These are phyloP conservation scores for Symbiodinium natans DNA, from an alignment of 73 alveolate genomes.

Conservation along the genomic window DNA sequence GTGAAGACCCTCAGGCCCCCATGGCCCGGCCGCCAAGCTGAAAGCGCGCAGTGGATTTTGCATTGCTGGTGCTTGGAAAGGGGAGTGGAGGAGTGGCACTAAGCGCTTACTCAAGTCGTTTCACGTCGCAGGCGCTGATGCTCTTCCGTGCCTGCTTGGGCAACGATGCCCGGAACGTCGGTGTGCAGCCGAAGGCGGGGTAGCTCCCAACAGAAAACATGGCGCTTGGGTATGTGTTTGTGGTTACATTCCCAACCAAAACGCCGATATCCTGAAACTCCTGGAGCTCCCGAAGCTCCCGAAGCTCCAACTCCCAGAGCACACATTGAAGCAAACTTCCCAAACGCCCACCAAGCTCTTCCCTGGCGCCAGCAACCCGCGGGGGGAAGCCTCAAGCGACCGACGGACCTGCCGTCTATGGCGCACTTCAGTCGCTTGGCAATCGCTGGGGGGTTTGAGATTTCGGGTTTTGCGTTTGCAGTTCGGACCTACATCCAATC, in stretches of 20 bases:
- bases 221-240: no score
- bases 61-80: no score
- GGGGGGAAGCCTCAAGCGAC: neutral
- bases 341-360: neutral
- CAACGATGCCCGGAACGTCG: neutral
- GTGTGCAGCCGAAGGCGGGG: neutral
- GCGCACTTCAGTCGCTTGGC: neutral
- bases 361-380: neutral
- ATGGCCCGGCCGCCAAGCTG: no score
- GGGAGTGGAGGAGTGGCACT: no score
- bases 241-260: no score
- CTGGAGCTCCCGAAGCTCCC: neutral
- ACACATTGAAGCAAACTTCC: neutral
- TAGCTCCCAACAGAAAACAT: no score
- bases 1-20: no score
- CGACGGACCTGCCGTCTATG: neutral
- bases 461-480: neutral
- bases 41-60: no score
- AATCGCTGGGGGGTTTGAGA: neutral
- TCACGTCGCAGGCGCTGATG: slow-evolving; percentile 6
- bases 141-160: neutral
- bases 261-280: neutral
- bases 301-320: neutral
- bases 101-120: no score
- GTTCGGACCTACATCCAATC: neutral